phyloP scores from a whole-genome alignment of 345 rosid species.

The Eucalyptus microcorys region DNA sequence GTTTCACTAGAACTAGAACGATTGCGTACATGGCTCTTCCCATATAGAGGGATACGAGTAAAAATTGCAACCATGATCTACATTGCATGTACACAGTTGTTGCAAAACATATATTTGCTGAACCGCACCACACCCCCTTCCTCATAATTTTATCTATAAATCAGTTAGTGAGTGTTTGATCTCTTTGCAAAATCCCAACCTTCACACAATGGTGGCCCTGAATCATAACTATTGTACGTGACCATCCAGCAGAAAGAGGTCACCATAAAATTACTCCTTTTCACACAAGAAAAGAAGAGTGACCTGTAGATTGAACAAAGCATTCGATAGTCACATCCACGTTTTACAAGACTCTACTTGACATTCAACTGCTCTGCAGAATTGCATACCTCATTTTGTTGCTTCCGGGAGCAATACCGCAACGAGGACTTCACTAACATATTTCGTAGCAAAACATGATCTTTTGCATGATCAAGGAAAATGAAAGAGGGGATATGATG shows the following conservation, averaged over 20 bases:
- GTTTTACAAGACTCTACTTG: background rate
- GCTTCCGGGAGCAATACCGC: conserved; percentile 56
- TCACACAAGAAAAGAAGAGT: background rate
- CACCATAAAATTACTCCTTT: background rate
- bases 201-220: background rate
- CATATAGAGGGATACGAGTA: background rate
- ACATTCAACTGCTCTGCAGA: background rate
- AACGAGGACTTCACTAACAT: conserved; percentile 51
- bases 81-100: background rate
- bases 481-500: conserved; percentile 60
- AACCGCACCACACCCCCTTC: background rate
- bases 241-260: background rate
- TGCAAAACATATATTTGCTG: background rate
- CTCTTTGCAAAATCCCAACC: background rate
- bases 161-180: background rate
- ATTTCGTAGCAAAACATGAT: conserved; percentile 22
- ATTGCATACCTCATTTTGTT: conserved; percentile 41
- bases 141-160: background rate
- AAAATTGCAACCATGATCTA: background rate
- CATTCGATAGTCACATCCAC: background rate
- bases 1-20: background rate
- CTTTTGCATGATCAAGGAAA: conserved; percentile 16
- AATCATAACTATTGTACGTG: background rate
- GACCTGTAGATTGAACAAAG: background rate
- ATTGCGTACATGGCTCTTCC: background rate